Evolutionary conservation across 345 rosid species (phyloP), one percentile per base, ranked within the genome.

Genomic region (Crucihimalaya himalaica): DNA sequence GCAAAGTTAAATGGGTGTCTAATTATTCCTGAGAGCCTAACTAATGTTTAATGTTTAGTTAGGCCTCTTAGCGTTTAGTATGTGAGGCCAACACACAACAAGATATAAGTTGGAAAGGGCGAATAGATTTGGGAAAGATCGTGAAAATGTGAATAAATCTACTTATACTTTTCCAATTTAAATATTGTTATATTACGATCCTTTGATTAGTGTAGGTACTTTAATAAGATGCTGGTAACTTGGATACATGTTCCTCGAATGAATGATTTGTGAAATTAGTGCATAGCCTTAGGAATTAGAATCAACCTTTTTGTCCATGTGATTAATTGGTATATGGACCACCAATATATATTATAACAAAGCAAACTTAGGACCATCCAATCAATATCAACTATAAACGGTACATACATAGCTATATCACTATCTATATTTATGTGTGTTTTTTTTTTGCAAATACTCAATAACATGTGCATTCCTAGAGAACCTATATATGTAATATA

Each of bases 181-280:
- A 51, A 51, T 39, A 72, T 62, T 71, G 31, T 27, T 50, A 27
- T 60, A 29, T 48, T 50, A 40, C 50, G 15, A 50, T 50, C 59
- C 28, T 40, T 71, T 71, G 43, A 71, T 61, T 71, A 51, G 32
- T 71, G 69, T 51, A 51, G 11, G 40, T 37, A 25, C 61, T 71
- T 50, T 71, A 61, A 50, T 61, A 71, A 61, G 69, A 72, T 72
- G 69, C 76, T 62, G 76, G 69, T 72, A 62, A 62, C 61, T 60
- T 72, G 53, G 76, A 73, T 63, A 73, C 64, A 63, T 63, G 77
- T 73, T 64, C 31, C 70, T 63, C 35, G 55, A 73, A 73, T 63
- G 71, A 73, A 72, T 42, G 48, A 63, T 31, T 29, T 42, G 48
- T 63, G 29, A 73, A 19, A 63, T 73, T 63, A 63, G 70, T 52